Evolutionary conservation across 1,139 yeast species (phyloP), one percentile per base, ranked within the genome.

Genomic region (Magnusiomyces ingens): DNA sequence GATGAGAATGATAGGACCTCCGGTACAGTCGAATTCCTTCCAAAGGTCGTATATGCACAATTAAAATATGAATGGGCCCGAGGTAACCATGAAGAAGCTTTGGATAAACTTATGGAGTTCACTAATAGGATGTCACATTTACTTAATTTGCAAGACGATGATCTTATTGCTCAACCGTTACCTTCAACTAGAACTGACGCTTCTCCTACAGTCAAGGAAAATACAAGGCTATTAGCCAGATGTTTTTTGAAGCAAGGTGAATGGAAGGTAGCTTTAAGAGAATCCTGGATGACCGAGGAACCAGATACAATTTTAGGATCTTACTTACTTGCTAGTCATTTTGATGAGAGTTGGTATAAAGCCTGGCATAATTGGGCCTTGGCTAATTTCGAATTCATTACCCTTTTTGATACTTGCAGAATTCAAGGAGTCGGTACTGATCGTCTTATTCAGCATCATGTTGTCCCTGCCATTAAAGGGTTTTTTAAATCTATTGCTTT

Each of bases 361-460:
- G 99, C 99, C 21, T 94, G 99, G 99, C 99, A 94, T 66, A 91
- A 90, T 65, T 94, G 99, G 99, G 99, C 99, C 0, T 74, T 94
- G 63, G 97, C 99, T 0, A 94, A 94, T 68, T 94, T 90, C 67
- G 97, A 91, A 65, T 97, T 91, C 1, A 87, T 93, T 32, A 85
- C 96, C 0, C 75, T 85, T 51, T 75, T 62, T 38, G 74, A 71
- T 51, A 21, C 57, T 53, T 17, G 43, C 17, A 48, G 52, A 45
- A 55, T 59, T 29, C 54, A 59, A 41, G 67, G 65, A 18, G 59
- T 61, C 3, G 63, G 60, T 4, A 63, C 68, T 21, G 67, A 69
- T 15, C 48, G 26, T 32, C 37, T 41, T 8, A 83, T 88, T 15
- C 86, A 84, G 57, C 81, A 89, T 49, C 96, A 91, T 66, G 98